A percentile compares a stretch with the other conserved stretches of the same genome.
phyloP scores from a whole-genome alignment of 352 stramenopile species.

The Phytopythium aichiense region DNA sequence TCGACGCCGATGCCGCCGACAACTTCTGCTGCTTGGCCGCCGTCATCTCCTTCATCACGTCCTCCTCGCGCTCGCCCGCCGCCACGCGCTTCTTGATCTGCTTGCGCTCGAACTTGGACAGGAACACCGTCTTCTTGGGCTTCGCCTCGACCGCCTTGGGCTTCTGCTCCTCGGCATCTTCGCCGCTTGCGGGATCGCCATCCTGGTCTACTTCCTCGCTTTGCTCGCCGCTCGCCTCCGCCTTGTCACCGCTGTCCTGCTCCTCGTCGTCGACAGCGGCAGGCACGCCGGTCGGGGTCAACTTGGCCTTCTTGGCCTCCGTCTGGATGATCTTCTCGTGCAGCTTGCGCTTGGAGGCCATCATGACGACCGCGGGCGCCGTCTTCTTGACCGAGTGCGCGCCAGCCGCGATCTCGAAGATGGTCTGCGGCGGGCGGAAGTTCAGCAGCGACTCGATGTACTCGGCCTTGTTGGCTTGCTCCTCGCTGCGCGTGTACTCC shows the following conservation, averaged over 20 bases:
- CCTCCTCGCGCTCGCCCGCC: conserved; percentile 63
- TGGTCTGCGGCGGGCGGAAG: conserved; percentile 94
- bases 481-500: conserved; percentile 83
- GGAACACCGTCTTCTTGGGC: conserved; percentile 74
- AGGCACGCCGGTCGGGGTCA: conserved; percentile 29
- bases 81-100: conserved; percentile 90
- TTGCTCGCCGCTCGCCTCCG: neutral
- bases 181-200: conserved; percentile 12
- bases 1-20: neutral
- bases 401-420: conserved; percentile 94
- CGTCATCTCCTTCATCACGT: conserved; percentile 63
- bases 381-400: conserved; percentile 77
- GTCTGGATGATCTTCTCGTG: conserved; percentile 85
- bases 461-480: conserved; percentile 75
- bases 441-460: conserved; percentile 91
- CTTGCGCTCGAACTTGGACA: conserved; percentile 95
- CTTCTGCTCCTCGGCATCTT: conserved; percentile 1
- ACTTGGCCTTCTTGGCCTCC: conserved; percentile 42
- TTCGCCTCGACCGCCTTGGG: conserved; percentile 2
- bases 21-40: conserved; percentile 37
- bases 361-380: conserved; percentile 74
- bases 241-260: conserved; percentile 8
- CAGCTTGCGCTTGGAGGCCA: conserved; percentile 83
- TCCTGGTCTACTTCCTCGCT: conserved; percentile 1
- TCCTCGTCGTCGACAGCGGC: conserved; percentile 26